These are phyloP conservation scores for Cucumis hystrix DNA, from an alignment of 306 rosid genomes.

Conservation along the genomic window DNA sequence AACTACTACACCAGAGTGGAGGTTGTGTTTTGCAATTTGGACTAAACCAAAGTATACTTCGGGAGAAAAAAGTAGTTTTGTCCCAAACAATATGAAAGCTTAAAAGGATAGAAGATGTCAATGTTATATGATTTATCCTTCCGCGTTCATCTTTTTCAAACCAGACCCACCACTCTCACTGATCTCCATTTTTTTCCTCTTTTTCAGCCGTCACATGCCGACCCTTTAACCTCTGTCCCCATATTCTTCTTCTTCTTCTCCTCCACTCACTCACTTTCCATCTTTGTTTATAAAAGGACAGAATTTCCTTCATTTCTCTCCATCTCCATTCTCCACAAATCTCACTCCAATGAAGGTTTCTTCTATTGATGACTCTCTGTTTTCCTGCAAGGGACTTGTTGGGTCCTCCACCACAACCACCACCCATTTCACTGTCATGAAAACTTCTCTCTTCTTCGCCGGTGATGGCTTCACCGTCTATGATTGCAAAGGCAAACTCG, in stretches of 20 bases:
- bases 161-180: slow-evolving; percentile 2
- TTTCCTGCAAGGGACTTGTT: background rate
- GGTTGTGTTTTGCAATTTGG: no score
- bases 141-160: background rate
- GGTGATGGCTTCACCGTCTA: slow-evolving; percentile 86
- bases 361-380: background rate
- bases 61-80: no score
- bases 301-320: background rate
- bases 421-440: slow-evolving; percentile 56
- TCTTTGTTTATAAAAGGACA: background rate
- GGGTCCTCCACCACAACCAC: slow-evolving; percentile 16
- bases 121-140: background rate
- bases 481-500: slow-evolving; percentile 47
- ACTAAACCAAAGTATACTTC: no score
- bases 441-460: slow-evolving; percentile 67
- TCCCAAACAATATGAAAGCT: background rate
- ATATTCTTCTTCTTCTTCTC: background rate
- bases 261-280: background rate
- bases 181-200: background rate
- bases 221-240: background rate
- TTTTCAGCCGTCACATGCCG: background rate
- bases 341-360: slow-evolving; percentile 2
- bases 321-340: background rate
- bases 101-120: background rate
- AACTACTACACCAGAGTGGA: no score